Conservation (phyloP, 179 eudicot genomes). For the Drosera spatulata region DNA sequence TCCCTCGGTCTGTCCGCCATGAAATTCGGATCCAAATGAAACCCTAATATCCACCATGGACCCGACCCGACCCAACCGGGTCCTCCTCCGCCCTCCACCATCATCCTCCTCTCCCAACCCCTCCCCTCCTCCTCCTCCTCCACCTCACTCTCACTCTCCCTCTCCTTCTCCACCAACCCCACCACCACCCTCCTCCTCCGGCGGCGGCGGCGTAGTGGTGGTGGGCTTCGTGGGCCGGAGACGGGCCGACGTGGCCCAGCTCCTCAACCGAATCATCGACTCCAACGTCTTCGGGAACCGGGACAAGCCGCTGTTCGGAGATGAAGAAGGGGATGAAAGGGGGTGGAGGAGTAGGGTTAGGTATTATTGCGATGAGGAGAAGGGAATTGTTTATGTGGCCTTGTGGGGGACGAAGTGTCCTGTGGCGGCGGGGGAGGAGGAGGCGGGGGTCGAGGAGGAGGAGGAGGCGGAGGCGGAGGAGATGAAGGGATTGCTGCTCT, state of each 20-base stretch:
- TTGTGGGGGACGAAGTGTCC: slow-evolving; percentile 35
- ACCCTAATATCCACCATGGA: no score
- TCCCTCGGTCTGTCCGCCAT: no score
- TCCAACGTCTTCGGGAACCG: slow-evolving; percentile 46
- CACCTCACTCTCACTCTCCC: slow-evolving; percentile 12
- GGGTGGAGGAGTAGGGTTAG: slow-evolving; percentile 43
- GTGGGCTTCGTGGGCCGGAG: slow-evolving; percentile 72
- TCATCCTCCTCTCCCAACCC: slow-evolving; percentile 4
- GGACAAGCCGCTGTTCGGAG: slow-evolving; percentile 19
- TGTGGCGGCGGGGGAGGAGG: slow-evolving; percentile 10
- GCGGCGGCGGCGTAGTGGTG: slow-evolving; percentile 61
- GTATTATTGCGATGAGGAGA: slow-evolving; percentile 42
- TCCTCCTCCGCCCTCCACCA: no score
- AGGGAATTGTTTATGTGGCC: slow-evolving; percentile 57
- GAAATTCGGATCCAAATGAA: no score
- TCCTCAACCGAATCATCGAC: slow-evolving; percentile 67
- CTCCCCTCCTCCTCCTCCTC: slow-evolving; percentile 5
- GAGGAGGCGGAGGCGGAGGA: slow-evolving; percentile 60
- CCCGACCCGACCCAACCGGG: no score
- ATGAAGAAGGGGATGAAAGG: slow-evolving; percentile 8
- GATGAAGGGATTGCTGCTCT: slow-evolving; percentile 80
- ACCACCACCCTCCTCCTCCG: slow-evolving; percentile 11
- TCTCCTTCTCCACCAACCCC: slow-evolving; percentile 10
- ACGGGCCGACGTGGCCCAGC: slow-evolving; percentile 32
- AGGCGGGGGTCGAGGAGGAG: slow-evolving; percentile 16